A percentile compares a stretch with the other conserved stretches of the same genome.
These are phyloP conservation scores for Crataegus laevigata DNA, from an alignment of 306 rosid genomes.

Conservation along the genomic window DNA sequence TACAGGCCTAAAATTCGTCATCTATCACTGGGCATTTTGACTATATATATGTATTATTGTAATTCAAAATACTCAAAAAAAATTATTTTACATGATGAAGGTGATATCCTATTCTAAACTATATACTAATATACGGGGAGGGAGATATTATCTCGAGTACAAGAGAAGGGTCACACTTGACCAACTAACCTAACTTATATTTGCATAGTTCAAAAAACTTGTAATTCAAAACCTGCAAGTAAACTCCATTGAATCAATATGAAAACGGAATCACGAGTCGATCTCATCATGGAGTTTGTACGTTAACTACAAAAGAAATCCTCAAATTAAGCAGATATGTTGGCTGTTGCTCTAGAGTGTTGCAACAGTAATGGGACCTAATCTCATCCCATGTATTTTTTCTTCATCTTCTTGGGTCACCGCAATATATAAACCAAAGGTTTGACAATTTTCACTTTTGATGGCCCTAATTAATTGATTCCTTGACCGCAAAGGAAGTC, in stretches of 20 bases:
- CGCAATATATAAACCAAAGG: constrained; percentile 35
- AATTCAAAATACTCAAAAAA: no score
- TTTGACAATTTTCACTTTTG: constrained; percentile 57
- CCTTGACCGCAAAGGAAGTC: constrained; percentile 90
- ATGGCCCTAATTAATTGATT: constrained; percentile 30
- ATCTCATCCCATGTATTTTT: neutral
- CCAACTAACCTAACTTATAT: no score
- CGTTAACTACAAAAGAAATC: neutral
- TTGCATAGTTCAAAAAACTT: no score
- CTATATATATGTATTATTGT: no score
- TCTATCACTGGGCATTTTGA: no score
- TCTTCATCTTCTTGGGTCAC: neutral
- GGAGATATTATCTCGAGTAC: no score
- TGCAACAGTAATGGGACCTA: neutral
- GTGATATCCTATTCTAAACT: no score
- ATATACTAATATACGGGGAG: no score
- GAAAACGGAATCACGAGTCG: neutral
- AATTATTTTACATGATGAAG: no score
- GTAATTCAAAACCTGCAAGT: neutral
- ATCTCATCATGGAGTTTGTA: neutral
- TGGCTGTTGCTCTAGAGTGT: neutral
- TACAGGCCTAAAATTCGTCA: no score
- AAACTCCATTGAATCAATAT: neutral
- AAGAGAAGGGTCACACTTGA: no score
- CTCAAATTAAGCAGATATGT: neutral